Base-by-base conservation (phyloP, 2,329 filamentous ascomycete species). In the Alternaria triticina region DNA sequence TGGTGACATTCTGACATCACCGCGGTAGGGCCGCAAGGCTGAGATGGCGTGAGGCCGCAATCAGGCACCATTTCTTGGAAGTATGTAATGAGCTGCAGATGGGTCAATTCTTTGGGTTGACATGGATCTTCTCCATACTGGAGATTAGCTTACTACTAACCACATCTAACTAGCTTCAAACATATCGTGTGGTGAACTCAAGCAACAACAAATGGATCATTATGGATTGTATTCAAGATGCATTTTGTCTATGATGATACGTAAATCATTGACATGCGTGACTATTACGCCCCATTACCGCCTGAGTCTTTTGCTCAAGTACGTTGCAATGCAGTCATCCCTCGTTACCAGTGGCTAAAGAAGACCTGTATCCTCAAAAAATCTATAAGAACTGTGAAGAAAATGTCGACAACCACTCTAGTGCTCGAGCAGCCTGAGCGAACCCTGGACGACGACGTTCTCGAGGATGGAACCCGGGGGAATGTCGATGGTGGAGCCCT, bases 401-500 rank as follows among this genome's bases (percentile, higher is more conserved):
- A 63, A 61, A 65, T 59, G 30, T 46, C 10, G 12, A 28, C 60
- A 60, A 56, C 30, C 27, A 36, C 60, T 70, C 75, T 88, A 90
- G 80, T 90, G 88, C 84, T 90, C 88, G 70, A 90, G 82, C 78
- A 90, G 84, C 77, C 89, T 86, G 88, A 99, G 88, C 83, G 94
- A 97, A 78, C 96, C 96, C 87, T 99, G 96, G 61, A 99, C 96
- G 55, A 99, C 96, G 13, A 98, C 96, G 84, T 99, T 99, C 88
- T 99, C 96, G 63, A 99, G 88, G 76, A 99, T 93, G 20, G 94
- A 97, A 80, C 96, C 96, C 20, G 96, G 95, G 57, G 96, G 96
- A 74, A 99, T 91, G 80, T 99, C 96, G 76, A 99, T 99, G 69
- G 96, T 99, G 86, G 92, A 94, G 73, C 95, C 95, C 84, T 99